A percentile compares a stretch with the other conserved stretches of the same genome.
phyloP scores from a whole-genome alignment of 2,329 filamentous ascomycete species.

The Penicillium verrucosum region DNA sequence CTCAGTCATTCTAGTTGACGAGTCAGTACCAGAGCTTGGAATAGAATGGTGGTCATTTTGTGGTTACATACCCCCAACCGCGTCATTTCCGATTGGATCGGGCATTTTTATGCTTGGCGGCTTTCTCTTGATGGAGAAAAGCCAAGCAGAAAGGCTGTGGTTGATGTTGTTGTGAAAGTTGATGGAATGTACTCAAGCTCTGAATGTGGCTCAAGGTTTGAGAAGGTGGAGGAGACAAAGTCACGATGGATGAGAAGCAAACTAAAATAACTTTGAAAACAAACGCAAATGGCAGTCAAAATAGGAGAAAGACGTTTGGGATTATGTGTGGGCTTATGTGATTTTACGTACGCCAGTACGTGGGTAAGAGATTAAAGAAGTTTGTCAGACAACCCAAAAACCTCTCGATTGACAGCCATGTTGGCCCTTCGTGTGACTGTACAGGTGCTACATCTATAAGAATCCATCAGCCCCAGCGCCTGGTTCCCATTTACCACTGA shows the following conservation, averaged over 20 bases:
- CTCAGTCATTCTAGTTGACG: constrained; percentile 12
- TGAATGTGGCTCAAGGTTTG: background rate
- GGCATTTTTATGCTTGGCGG: background rate
- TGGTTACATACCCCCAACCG: constrained; percentile 9
- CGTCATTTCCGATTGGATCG: background rate
- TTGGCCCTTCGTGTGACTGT: background rate
- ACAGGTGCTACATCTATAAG: background rate
- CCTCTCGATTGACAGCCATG: background rate
- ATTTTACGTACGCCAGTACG: background rate
- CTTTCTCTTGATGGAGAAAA: background rate
- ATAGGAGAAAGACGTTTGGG: background rate
- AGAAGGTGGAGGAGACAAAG: background rate
- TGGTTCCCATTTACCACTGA: too few species aligned
- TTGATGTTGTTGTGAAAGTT: background rate
- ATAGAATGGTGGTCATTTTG: background rate
- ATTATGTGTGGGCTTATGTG: background rate
- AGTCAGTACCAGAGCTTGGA: background rate
- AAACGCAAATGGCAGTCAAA: background rate
- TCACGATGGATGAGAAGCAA: background rate
- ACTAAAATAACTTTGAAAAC: background rate
- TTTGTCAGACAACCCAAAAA: background rate
- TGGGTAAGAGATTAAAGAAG: too few species aligned
- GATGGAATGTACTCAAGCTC: background rate
- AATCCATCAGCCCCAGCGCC: background rate
- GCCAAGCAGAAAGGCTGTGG: background rate